Evolutionary conservation across 345 rosid species (phyloP).

Genomic region (Citrus trifoliata): DNA sequence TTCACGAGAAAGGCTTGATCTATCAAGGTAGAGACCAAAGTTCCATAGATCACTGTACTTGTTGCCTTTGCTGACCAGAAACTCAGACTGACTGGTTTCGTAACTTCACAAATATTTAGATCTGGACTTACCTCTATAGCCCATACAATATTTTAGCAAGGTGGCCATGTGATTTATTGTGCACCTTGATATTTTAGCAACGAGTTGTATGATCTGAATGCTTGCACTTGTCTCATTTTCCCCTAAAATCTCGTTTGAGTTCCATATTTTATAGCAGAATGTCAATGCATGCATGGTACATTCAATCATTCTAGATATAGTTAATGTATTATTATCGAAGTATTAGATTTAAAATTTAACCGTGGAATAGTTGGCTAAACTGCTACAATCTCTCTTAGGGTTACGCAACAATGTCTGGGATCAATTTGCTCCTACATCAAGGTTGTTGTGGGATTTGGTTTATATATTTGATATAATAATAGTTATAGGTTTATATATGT

Average conservation of each 20-base stretch:
- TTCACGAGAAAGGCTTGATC: constrained; percentile 91
- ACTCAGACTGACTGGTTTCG: neutral
- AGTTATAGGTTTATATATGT: neutral
- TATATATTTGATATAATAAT: neutral
- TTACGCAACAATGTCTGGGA: neutral
- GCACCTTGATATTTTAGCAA: neutral
- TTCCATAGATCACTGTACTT: constrained; percentile 1
- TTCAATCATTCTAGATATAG: neutral
- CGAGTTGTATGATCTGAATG: neutral
- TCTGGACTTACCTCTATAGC: neutral
- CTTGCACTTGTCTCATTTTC: neutral
- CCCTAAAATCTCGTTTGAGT: neutral
- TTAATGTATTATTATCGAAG: neutral
- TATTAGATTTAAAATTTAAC: neutral
- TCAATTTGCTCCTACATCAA: neutral
- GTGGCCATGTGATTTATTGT: neutral
- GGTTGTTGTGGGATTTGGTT: neutral
- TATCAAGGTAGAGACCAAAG: constrained; percentile 61
- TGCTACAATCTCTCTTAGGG: neutral
- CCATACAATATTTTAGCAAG: neutral
- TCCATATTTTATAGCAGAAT: neutral
- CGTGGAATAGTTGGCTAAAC: neutral
- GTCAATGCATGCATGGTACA: neutral
- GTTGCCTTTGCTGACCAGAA: neutral
- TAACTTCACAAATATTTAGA: neutral